Percentiles rank a stretch among this genome's conserved stretches.
phyloP scores from a whole-genome alignment of 1,284 basidiomycete species.

The Vanrija pseudolonga region DNA sequence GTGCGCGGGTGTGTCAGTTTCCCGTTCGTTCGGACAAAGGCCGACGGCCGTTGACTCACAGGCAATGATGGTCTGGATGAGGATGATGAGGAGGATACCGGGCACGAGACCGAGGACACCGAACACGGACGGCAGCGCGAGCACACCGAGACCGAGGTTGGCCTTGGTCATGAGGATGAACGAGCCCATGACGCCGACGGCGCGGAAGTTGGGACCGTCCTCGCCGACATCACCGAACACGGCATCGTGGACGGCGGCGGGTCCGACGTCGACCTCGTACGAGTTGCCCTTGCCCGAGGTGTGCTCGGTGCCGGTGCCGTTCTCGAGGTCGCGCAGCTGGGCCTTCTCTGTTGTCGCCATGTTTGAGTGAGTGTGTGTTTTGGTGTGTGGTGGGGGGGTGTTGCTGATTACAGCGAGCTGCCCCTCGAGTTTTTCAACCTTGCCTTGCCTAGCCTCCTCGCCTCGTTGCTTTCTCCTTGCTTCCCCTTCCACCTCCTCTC shows the following conservation, averaged over 20 bases:
- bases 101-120: conserved; percentile 32
- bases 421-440: no score
- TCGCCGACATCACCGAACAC: conserved; percentile 31
- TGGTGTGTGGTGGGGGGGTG: no score
- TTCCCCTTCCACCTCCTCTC: no score
- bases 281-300: background rate
- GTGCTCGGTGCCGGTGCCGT: no score
- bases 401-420: no score
- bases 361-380: no score
- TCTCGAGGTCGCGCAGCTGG: no score
- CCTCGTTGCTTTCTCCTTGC: no score
- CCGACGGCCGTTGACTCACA: conserved; percentile 27
- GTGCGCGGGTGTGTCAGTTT: background rate
- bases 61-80: conserved; percentile 32
- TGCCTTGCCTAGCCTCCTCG: no score
- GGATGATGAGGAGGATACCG: conserved; percentile 31
- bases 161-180: conserved; percentile 30
- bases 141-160: conserved; percentile 39
- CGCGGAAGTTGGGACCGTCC: conserved; percentile 31
- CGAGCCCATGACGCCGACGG: conserved; percentile 17
- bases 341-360: no score
- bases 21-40: background rate
- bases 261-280: conserved; percentile 14
- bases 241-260: conserved; percentile 22
- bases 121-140: conserved; percentile 36